Evolutionary conservation across 805 yeast genomes (phyloP), one percentile per base, ranked within the genome.

Genomic region (Clavispora asparagi): DNA sequence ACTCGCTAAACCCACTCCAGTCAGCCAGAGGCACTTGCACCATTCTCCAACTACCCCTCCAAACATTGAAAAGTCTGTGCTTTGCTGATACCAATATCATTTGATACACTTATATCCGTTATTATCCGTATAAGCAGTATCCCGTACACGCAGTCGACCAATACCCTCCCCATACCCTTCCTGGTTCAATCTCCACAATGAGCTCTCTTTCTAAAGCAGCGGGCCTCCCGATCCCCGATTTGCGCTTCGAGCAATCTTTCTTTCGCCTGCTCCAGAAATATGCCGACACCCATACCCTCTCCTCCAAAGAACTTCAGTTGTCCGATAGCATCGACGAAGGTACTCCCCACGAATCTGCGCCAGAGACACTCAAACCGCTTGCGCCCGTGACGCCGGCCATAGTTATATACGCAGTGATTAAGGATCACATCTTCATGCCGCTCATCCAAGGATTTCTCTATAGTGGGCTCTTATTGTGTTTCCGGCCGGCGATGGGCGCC

Each of bases 161-260:
- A 19, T 19, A 19, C 23, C 23, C 23, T 19, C 23, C 23, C 23
- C 23, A 19, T 19, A 19, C 23, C 23, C 5, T 19, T 5, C 23
- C 5, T 6, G 2, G 14, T 16, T n/a, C n/a, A n/a, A n/a, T n/a
- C n/a, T n/a, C n/a, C 38, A n/a, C 38, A 8, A 37, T 37, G 40
- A 33, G 25, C 25, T 23, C 40, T 8, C 16, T 37, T 14, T 25
- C 40, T 19, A 26, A 33, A 17, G 37, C 37, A 9, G 25, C 37
- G n/a, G n/a, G 25, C 10, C 37, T 64, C 6, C 53, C 62, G 12
- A 52, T 74, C 3, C 91, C 91, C 0, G 92, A 85, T 54, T 63
- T 85, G 23, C 68, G 92, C 39, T 84, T 83, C 55, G 87, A 83
- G 55, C 76, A 81, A 46, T 68, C 85, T 2, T 85, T 85, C 59